phyloP scores from a whole-genome alignment of 2,329 filamentous ascomycete species.

The Pseudovirgaria hyperparasitica region DNA sequence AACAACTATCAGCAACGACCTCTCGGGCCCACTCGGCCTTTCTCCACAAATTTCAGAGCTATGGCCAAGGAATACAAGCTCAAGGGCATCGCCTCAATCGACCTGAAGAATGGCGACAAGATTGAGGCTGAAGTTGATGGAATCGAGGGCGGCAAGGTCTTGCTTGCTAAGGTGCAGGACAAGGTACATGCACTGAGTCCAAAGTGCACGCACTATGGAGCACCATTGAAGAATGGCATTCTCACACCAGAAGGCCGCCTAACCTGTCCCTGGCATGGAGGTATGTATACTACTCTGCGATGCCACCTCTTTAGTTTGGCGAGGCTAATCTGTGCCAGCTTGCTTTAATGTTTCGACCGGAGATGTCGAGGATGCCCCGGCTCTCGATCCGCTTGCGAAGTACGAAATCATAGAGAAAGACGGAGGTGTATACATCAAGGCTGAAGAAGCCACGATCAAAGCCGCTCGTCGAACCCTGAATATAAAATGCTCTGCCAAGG shows the following conservation, averaged over 20 bases:
- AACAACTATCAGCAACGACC: not conserved
- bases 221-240: slow-evolving; percentile 76
- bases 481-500: slow-evolving; percentile 52
- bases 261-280: slow-evolving; percentile 94
- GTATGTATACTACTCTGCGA: no score
- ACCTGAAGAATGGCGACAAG: slow-evolving; percentile 70
- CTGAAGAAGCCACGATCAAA: slow-evolving; percentile 68
- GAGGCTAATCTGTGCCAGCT: slow-evolving; percentile 38
- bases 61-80: slow-evolving; percentile 45
- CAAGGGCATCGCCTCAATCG: slow-evolving; percentile 62
- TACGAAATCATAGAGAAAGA: slow-evolving; percentile 74
- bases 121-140: slow-evolving; percentile 85
- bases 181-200: slow-evolving; percentile 68
- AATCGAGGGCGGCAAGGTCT: slow-evolving; percentile 70
- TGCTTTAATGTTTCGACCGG: slow-evolving; percentile 86
- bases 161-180: slow-evolving; percentile 68
- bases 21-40: slow-evolving; percentile 4
- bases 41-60: slow-evolving; percentile 15
- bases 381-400: slow-evolving; percentile 69
- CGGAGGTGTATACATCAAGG: slow-evolving; percentile 72
- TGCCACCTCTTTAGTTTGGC: not conserved
- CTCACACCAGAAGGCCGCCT: slow-evolving; percentile 69
- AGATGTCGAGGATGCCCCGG: slow-evolving; percentile 90
- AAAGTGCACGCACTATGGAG: slow-evolving; percentile 85
- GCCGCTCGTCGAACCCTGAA: slow-evolving; percentile 60